phyloP scores from a whole-genome alignment of 208 protist genomes.

The Lotmaria passim region DNA sequence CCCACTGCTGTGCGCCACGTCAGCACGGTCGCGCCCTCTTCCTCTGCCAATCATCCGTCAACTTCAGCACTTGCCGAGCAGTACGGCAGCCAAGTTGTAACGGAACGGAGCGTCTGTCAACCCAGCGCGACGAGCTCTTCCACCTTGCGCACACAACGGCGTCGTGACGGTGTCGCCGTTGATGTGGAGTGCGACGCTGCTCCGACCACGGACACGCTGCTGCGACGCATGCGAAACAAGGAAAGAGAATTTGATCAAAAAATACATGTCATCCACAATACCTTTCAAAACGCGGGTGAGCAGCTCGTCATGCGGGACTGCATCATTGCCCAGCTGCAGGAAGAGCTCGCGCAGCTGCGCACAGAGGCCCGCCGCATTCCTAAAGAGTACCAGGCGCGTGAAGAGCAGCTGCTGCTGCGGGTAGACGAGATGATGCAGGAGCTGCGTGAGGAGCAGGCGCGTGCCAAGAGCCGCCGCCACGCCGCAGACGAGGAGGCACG shows the following conservation, averaged over 20 bases:
- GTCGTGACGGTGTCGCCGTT: neutral
- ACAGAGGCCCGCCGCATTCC: slow-evolving; percentile 21
- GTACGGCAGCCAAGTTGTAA: neutral
- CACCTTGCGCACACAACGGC: neutral
- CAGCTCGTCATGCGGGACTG: slow-evolving; percentile 67
- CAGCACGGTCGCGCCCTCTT: neutral
- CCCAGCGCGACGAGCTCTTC: neutral
- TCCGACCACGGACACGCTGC: slow-evolving; percentile 45
- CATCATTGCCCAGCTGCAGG: slow-evolving; percentile 72
- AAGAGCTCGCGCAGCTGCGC: slow-evolving; percentile 53
- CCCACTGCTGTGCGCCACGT: neutral
- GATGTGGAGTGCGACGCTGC: slow-evolving; percentile 9
- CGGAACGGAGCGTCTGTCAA: neutral
- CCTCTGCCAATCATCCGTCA: neutral
- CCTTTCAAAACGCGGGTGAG: slow-evolving; percentile 67
- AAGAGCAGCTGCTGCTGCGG: slow-evolving; percentile 29
- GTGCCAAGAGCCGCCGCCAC: slow-evolving; percentile 6
- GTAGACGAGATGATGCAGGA: slow-evolving; percentile 35
- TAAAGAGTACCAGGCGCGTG: slow-evolving; percentile 29
- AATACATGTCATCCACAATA: slow-evolving; percentile 78
- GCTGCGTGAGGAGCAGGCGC: slow-evolving; percentile 30
- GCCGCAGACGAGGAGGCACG: slow-evolving; percentile 28
- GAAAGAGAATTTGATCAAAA: slow-evolving; percentile 79
- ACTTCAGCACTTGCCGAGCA: slow-evolving; percentile 9
- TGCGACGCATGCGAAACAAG: slow-evolving; percentile 58